Evolutionary conservation across 73 alveolate species (phyloP).

Genomic region (Urostyla sp.): DNA sequence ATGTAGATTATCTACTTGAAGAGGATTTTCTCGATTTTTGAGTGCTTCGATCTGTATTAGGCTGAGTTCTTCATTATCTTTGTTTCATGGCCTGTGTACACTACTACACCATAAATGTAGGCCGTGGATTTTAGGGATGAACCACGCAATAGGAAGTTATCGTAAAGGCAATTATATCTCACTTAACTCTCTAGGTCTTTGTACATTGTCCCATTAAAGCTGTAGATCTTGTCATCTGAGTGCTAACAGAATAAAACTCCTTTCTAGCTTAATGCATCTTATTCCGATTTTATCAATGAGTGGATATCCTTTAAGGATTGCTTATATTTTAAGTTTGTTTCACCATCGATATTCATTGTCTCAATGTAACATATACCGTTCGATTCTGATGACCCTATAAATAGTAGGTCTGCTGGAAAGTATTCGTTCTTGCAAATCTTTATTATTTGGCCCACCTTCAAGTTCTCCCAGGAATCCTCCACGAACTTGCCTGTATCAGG

Average conservation of each 20-base stretch:
- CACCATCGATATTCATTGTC: conserved; percentile 90
- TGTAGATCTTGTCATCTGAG: conserved; percentile 61
- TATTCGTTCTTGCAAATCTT: conserved; percentile 73
- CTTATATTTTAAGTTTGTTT: conserved; percentile 85
- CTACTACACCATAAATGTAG: conserved; percentile 79
- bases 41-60: conserved; percentile 68
- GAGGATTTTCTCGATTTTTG: conserved; percentile 39
- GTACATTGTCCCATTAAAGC: conserved; percentile 56
- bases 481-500: conserved; percentile 5
- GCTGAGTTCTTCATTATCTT: conserved; percentile 81
- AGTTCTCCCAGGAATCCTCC: conserved; percentile 54
- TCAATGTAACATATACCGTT: conserved; percentile 85
- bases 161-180: conserved; percentile 6
- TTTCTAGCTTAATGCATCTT: not conserved
- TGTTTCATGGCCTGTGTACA: conserved; percentile 89
- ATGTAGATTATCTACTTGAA: conserved; percentile 64
- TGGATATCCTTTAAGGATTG: no score
- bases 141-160: conserved; percentile 82
- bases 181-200: not conserved
- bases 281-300: not conserved
- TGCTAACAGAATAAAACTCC: conserved; percentile 34
- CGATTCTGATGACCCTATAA: conserved; percentile 75
- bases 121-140: conserved; percentile 77
- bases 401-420: conserved; percentile 89
- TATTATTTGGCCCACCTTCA: conserved; percentile 79